A percentile compares a stretch with the other conserved stretches of the same genome.
These are phyloP conservation scores for Nicotiana noctiflora DNA, from an alignment of 257 asterid species.

Conservation along the genomic window DNA sequence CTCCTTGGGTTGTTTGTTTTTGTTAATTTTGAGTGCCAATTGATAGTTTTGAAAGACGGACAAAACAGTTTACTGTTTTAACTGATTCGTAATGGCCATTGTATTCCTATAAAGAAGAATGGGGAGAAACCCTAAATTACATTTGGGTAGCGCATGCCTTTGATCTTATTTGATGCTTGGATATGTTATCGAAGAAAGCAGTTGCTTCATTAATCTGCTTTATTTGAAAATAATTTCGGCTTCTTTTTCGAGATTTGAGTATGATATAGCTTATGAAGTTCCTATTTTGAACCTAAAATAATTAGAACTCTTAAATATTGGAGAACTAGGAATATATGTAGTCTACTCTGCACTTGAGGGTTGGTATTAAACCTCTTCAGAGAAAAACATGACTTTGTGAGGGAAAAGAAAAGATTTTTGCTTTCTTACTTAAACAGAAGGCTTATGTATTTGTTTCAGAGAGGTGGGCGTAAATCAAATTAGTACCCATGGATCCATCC, in stretches of 20 bases:
- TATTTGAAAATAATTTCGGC: background rate
- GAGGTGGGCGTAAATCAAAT: no score
- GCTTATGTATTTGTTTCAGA: background rate
- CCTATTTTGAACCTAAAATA: background rate
- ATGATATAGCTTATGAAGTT: background rate
- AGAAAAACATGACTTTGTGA: background rate
- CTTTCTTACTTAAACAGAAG: background rate
- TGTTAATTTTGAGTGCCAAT: background rate
- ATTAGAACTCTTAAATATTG: background rate
- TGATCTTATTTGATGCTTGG: background rate
- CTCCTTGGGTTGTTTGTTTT: background rate
- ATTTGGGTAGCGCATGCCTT: background rate
- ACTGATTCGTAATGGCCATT: background rate
- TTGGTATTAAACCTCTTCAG: background rate
- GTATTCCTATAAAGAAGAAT: background rate
- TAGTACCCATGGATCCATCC: no score
- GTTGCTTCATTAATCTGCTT: background rate
- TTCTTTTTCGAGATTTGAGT: background rate
- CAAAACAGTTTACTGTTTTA: background rate
- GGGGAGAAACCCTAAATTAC: background rate
- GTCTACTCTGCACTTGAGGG: background rate
- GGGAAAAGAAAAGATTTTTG: background rate
- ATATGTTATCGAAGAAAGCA: background rate
- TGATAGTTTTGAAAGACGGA: background rate
- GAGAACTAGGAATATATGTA: background rate